Conservation (phyloP, 2,329 filamentous ascomycete genomes). For the Cytospora paraplurivora region DNA sequence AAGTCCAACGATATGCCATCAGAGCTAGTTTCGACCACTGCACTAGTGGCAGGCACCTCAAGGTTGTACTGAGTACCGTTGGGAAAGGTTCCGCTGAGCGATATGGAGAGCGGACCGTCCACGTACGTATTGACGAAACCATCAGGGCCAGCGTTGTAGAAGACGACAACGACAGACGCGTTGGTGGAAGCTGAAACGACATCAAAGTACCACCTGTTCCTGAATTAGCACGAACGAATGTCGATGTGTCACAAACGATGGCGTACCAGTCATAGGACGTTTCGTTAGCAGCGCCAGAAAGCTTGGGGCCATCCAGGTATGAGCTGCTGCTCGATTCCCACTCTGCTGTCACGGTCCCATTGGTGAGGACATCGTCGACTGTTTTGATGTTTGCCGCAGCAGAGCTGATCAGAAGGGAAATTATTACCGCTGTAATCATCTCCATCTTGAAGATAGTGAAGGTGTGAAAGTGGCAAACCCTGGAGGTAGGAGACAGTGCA, state of each 20-base stretch:
- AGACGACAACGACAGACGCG: constrained; percentile 21
- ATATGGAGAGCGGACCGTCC: constrained; percentile 6
- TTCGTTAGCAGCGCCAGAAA: constrained; percentile 13
- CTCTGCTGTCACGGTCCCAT: constrained; percentile 9
- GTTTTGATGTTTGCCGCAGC: neutral
- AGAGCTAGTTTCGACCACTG: constrained; percentile 3
- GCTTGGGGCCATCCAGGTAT: constrained; percentile 20
- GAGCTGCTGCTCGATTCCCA: neutral
- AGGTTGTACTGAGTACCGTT: constrained; percentile 23
- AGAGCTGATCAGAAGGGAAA: neutral
- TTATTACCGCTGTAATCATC: neutral
- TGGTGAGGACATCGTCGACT: constrained; percentile 2
- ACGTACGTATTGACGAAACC: constrained; percentile 18
- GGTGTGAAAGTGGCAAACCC: neutral
- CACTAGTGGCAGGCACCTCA: constrained; percentile 7
- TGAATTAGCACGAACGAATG: neutral
- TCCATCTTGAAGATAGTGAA: neutral
- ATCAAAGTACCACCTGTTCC: constrained; percentile 28
- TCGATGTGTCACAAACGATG: no score
- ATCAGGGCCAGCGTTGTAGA: constrained; percentile 26
- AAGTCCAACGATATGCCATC: constrained; percentile 13
- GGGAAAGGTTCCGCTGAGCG: constrained; percentile 17
- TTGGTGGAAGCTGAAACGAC: constrained; percentile 19
- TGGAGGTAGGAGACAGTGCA: neutral
- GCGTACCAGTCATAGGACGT: constrained; percentile 26